phyloP scores from a whole-genome alignment of 192 early-diverging fungal species.

The Coemansia umbellata region DNA sequence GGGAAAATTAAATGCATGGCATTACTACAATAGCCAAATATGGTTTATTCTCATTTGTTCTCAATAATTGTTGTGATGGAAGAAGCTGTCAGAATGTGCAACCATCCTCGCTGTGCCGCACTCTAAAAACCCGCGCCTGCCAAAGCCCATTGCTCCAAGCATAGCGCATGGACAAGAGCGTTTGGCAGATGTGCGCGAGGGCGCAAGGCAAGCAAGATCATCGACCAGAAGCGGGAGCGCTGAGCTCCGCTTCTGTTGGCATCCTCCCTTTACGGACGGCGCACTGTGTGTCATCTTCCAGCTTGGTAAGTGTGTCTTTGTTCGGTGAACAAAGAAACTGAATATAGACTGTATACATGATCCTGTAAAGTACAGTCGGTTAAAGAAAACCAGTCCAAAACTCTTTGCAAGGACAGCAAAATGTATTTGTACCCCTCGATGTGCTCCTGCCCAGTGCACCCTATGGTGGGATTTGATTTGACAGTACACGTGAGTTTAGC shows the following conservation, averaged over 20 bases:
- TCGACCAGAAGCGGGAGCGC: constrained; percentile 10
- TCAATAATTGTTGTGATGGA: too few relatives aligned
- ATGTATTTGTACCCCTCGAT: not conserved
- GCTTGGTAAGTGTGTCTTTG: constrained; percentile 43
- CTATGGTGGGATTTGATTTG: not conserved
- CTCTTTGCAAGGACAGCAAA: not conserved
- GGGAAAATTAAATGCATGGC: too few relatives aligned
- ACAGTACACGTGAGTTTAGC: not conserved
- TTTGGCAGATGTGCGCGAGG: too few relatives aligned
- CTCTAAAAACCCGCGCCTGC: constrained; percentile 19
- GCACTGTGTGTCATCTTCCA: constrained; percentile 48
- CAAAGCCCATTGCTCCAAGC: too few relatives aligned
- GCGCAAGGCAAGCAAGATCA: constrained; percentile 46
- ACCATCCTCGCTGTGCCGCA: constrained; percentile 44
- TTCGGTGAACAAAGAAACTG: constrained; percentile 52
- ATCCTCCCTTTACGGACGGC: constrained; percentile 51
- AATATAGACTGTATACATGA: constrained; percentile 53
- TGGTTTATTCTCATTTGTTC: too few relatives aligned
- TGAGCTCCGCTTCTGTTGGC: not conserved
- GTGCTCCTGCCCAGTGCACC: not conserved
- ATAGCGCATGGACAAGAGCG: too few relatives aligned
- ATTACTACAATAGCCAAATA: too few relatives aligned
- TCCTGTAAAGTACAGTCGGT: constrained; percentile 53
- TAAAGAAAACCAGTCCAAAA: constrained; percentile 11
- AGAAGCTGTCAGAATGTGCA: constrained; percentile 49